Base-by-base conservation (phyloP, 495 filamentous ascomycete species). In the Patellaria atrata region DNA sequence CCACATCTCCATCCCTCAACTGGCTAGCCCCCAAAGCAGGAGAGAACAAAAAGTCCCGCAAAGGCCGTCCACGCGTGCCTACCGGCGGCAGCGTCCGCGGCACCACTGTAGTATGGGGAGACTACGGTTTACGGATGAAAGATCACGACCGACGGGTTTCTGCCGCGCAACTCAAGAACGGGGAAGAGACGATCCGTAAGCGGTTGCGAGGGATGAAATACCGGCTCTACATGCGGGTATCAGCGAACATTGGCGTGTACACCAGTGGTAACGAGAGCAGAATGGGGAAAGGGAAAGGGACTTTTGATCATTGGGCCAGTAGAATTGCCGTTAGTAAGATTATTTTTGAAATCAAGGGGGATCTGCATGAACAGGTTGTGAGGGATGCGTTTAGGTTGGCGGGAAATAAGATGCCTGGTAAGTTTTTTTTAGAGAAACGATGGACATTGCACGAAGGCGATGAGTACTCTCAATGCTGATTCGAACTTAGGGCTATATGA, bases 221-320 rank as follows among this genome's bases (percentile, higher is more conserved):
- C 57, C 71, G 79, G 26, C 56, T 99, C 32, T 99, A 87, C 60
- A 92, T 78, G 64, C 69, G 91, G 35, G 75, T 96, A 17, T 72
- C 72, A 40, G 85, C 84, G 39, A 94, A 85, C 55, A 79, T 93
- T 41, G 87, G 85, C 51, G 89, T 99, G 9, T 99, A 85, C 60
- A 79, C 82, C 34, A 85, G 75, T 56, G 89, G 89, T 17, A 96
- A 96, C 50, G 89, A 99, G 41, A 40, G 76, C 45, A 77, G 91
- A 66, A 99, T 99, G 89, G 91, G 89, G 59, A 96, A 93, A 63
- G 89, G 89, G 56, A 99, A 96, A 62, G 89, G 89, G 45, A 77
- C 73, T 43, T 94, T 96, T 58, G 89, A 96, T 59, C 81, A 89
- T 60, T 99, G 89, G 89, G 82, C 87, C 18, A 67, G 77, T 11